These are phyloP conservation scores for Pleurotus sapidus DNA, from an alignment of 768 basidiomycete genomes.

Conservation along the genomic window DNA sequence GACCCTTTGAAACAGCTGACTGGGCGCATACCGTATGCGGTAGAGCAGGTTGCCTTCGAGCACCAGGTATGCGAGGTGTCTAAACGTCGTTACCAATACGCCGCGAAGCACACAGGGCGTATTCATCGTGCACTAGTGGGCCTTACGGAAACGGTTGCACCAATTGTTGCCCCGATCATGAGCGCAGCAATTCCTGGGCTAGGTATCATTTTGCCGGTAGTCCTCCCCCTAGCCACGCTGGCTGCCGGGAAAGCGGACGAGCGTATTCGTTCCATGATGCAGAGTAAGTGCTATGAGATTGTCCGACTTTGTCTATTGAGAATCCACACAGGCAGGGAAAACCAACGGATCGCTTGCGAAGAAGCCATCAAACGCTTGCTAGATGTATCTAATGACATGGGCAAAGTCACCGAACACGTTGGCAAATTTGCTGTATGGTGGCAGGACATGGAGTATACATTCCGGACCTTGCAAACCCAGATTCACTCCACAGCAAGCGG, in stretches of 20 bases:
- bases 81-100: neutral
- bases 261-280: neutral
- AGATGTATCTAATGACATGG: slow-evolving; percentile 2
- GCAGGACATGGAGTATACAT: slow-evolving; percentile 6
- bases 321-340: neutral
- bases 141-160: neutral
- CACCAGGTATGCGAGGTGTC: neutral
- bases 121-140: neutral
- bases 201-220: neutral
- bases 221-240: neutral
- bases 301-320: neutral
- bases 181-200: slow-evolving; percentile 6
- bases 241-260: neutral
- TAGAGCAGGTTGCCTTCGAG: slow-evolving; percentile 3
- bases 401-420: slow-evolving; percentile 1
- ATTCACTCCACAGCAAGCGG: neutral
- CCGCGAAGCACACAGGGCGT: neutral
- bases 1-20: neutral
- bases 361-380: slow-evolving; percentile 1
- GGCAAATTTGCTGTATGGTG: slow-evolving; percentile 1
- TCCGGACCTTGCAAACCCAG: neutral
- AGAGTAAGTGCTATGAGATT: neutral
- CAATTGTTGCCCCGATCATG: neutral
- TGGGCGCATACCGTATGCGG: slow-evolving; percentile 2
- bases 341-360: neutral